Conservation (phyloP, 2,329 filamentous ascomycete genomes). For the Xylaria hypoxylon region DNA sequence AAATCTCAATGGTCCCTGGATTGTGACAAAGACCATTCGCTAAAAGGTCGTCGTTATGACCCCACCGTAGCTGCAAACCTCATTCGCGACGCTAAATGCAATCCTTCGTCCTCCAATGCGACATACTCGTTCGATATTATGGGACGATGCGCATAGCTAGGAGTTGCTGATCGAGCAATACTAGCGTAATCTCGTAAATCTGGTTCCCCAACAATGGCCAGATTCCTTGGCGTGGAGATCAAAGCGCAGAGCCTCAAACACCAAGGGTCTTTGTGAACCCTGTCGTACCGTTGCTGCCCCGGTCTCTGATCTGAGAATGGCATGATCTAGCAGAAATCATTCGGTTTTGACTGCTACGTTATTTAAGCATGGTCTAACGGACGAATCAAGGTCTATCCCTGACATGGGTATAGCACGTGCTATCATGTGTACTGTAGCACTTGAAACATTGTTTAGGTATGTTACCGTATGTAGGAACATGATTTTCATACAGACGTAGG, state of each 20-base stretch:
- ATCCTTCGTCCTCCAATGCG: conserved; percentile 37
- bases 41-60: conserved; percentile 8
- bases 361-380: not conserved
- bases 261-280: conserved; percentile 43
- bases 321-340: conserved; percentile 44
- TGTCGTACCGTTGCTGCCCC: conserved; percentile 38
- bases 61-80: conserved; percentile 26
- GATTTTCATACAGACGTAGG: conserved; percentile 3
- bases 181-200: conserved; percentile 10
- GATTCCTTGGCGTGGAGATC: conserved; percentile 39
- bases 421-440: not conserved
- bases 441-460: conserved; percentile 23
- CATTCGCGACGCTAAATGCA: conserved; percentile 41
- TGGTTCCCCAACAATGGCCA: conserved; percentile 12
- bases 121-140: conserved; percentile 48
- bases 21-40: conserved; percentile 8
- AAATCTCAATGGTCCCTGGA: conserved; percentile 21
- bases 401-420: conserved; percentile 3
- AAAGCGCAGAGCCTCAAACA: conserved; percentile 50
- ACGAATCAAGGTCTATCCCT: not conserved
- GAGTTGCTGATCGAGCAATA: conserved; percentile 8
- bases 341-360: conserved; percentile 1
- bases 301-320: conserved; percentile 47
- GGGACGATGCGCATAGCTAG: conserved; percentile 41
- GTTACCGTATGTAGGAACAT: conserved; percentile 7